phyloP scores from a whole-genome alignment of 108 stramenopile species.

The Cyclotella atomus region DNA sequence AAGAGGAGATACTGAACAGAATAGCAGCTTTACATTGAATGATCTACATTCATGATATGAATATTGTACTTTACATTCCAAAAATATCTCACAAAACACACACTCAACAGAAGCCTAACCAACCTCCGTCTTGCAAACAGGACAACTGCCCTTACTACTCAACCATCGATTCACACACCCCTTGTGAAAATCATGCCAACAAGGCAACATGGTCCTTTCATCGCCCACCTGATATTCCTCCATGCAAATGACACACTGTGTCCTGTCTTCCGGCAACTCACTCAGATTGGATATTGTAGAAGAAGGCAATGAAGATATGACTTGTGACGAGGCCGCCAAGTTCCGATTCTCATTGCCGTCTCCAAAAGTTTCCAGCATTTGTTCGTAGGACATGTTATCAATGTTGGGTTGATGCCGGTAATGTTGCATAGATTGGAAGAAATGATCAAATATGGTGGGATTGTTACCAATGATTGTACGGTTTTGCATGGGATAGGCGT shows the following conservation, averaged over 20 bases:
- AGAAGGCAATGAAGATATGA: slow-evolving; percentile 57
- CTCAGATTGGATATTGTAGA: slow-evolving; percentile 17
- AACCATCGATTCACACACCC: slow-evolving; percentile 85
- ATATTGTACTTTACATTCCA: too few relatives aligned
- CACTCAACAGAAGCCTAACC: background rate
- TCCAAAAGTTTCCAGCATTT: slow-evolving; percentile 62
- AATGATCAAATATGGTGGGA: background rate
- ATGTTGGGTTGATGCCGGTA: slow-evolving; percentile 10
- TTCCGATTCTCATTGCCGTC: slow-evolving; percentile 68
- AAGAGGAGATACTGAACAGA: too few relatives aligned
- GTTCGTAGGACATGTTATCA: slow-evolving; percentile 67
- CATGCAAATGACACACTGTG: slow-evolving; percentile 81
- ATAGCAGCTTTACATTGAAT: too few relatives aligned
- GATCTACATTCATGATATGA: too few relatives aligned
- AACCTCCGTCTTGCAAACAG: slow-evolving; percentile 69
- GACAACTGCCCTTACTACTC: slow-evolving; percentile 62
- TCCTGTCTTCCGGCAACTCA: slow-evolving; percentile 59
- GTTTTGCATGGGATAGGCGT: background rate
- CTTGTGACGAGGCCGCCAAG: slow-evolving; percentile 48
- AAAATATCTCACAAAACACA: too few relatives aligned
- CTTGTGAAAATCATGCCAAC: slow-evolving; percentile 87
- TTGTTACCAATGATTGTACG: slow-evolving; percentile 1
- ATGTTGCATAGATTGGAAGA: background rate
- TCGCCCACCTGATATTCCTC: slow-evolving; percentile 80
- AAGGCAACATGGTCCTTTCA: slow-evolving; percentile 73